phyloP scores from a whole-genome alignment of 2,329 filamentous ascomycete genomes.

The Magnaporthiopsis incrustans region DNA sequence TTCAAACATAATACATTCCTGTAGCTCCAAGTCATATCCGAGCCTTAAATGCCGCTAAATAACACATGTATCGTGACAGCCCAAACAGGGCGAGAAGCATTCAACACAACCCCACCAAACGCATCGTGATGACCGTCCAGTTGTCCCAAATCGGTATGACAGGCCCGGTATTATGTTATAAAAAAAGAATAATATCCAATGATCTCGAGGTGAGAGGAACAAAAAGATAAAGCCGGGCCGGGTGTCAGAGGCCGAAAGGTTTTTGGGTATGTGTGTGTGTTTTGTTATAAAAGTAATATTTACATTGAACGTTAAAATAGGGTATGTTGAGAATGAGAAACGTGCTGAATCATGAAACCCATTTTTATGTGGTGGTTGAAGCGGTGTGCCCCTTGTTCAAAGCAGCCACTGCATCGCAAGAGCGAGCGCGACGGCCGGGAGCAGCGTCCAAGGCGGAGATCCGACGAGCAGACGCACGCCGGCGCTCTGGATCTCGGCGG shows the following conservation, averaged over 20 bases:
- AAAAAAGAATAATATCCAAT: not conserved
- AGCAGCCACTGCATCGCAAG: not conserved
- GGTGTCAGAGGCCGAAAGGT: not conserved
- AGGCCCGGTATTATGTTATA: not conserved
- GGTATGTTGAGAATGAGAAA: not conserved
- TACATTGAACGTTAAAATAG: not conserved
- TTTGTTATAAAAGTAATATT: not conserved
- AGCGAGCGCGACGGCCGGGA: not conserved
- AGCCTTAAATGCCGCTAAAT: not conserved
- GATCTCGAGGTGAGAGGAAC: not conserved
- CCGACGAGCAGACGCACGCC: not conserved
- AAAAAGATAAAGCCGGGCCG: not conserved
- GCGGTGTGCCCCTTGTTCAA: not conserved
- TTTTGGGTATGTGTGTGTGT: not conserved
- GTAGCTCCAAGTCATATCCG: not conserved
- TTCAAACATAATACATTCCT: not conserved
- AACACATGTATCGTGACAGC: not conserved
- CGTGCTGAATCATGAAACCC: not conserved
- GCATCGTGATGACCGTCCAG: not conserved
- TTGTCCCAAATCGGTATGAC: not conserved
- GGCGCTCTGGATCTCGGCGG: slow-evolving; percentile 21
- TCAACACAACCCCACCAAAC: not conserved
- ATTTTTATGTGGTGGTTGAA: not conserved
- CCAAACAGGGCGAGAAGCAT: not conserved
- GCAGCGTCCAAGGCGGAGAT: not conserved